phyloP scores from a whole-genome alignment of 345 rosid genomes.

The thale cress (Arabidopsis thaliana) region DNA sequence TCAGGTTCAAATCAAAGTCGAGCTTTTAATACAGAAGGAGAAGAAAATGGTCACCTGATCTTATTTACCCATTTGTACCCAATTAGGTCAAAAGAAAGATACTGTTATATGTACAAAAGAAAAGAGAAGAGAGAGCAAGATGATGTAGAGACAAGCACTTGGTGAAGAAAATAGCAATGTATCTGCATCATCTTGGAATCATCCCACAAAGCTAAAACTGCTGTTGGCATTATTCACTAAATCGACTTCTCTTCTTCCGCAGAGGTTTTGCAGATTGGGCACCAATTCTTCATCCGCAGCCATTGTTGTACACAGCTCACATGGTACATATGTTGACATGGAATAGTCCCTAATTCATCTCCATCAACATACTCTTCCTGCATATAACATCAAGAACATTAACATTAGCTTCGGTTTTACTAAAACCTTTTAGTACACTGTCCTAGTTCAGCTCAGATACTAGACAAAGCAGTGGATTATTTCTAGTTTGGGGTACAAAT shows the following conservation, averaged over 20 bases:
- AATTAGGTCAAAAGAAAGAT: constrained; percentile 23
- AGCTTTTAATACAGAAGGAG: constrained; percentile 23
- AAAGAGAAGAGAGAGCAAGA: constrained; percentile 27
- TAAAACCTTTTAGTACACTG: background rate
- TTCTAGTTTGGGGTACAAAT: background rate
- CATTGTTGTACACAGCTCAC: constrained; percentile 73
- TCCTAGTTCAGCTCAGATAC: constrained; percentile 1
- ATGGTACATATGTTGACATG: constrained; percentile 82
- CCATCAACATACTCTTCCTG: constrained; percentile 90
- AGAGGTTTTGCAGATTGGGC: constrained; percentile 88
- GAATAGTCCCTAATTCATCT: constrained; percentile 79
- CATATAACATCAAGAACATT: constrained; percentile 24
- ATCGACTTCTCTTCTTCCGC: constrained; percentile 43
- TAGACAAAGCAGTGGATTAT: background rate
- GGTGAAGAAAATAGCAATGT: constrained; percentile 31
- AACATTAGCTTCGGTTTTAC: constrained; percentile 19
- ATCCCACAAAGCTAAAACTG: constrained; percentile 33
- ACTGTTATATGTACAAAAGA: constrained; percentile 38
- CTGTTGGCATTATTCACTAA: constrained; percentile 32
- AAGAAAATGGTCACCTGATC: constrained; percentile 19
- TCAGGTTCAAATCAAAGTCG: constrained; percentile 16
- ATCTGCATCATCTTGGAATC: constrained; percentile 41
- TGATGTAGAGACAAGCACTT: constrained; percentile 36
- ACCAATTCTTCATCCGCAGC: constrained; percentile 93
- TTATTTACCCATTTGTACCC: constrained; percentile 29